Base-by-base conservation (phyloP, 768 basidiomycete genomes). In the Inosperma sp. region DNA sequence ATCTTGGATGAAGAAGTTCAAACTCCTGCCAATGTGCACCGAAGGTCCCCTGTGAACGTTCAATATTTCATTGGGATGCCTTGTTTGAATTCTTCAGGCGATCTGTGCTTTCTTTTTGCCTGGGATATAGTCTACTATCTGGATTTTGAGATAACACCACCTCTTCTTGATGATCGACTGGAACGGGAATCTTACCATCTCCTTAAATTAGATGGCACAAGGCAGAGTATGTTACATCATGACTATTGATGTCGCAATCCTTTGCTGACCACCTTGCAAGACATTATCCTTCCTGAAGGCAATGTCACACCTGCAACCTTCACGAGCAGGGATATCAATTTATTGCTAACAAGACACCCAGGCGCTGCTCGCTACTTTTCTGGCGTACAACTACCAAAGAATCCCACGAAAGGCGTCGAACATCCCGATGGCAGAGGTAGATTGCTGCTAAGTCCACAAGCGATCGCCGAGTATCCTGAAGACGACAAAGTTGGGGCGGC, bases 1-100 rank as follows among this genome's bases (percentile, higher is more conserved):
- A 57, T 61, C 3, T 56, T 73, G 14, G 66, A 64, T 31, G 54
- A 59, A 6, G 72, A 74, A 51, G 59, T 49, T 50, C 17, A 37
- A 33, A 2, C 49, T 39, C 23, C 27, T n/a, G 42, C 4, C 21
- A 25, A 48, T n/a, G 37, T 49, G 47, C 49, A 34, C 14, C 33
- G n/a, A 14, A 30, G 45, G 26, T 47, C 45, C 22, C n/a, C 35
- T 47, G 33, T n/a, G 29, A 25, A 40, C 23, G 62, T 79, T 9
- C 63, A 67, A 56, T 67, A 73, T 57, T 79, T 76, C 50, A 77
- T 78, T 25, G 79, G 80, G 9, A 72, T 76, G 73, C 62, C 74
- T 23, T 76, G 79, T 49, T 57, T 59, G 42, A 77, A 79, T 56
- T 59, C 42, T 31, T 72, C 71, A 46, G 63, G 60, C 5, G 77